These are phyloP conservation scores for Salvia splendens DNA, from an alignment of 257 asterid species.

Conservation along the genomic window DNA sequence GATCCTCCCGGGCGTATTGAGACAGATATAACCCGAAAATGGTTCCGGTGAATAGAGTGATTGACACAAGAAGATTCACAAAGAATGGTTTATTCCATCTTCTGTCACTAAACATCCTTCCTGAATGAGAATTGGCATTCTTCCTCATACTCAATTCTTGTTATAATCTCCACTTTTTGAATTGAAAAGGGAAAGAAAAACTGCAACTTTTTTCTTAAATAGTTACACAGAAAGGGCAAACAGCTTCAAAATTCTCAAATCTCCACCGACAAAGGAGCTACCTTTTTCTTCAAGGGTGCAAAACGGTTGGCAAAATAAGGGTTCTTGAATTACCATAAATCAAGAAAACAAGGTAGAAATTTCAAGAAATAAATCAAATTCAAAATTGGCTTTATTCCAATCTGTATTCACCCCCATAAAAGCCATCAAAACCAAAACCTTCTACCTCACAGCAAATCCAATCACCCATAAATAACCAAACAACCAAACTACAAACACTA, in stretches of 20 bases:
- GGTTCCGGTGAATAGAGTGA: constrained; percentile 57
- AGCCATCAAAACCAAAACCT: constrained; percentile 28
- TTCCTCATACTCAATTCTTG: constrained; percentile 53
- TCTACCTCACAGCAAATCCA: constrained; percentile 36
- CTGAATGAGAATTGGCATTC: constrained; percentile 55
- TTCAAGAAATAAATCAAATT: constrained; percentile 8
- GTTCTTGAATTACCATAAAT: constrained; percentile 35
- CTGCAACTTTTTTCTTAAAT: neutral
- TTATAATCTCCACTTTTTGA: neutral
- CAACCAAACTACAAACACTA: neutral
- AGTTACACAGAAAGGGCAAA: neutral
- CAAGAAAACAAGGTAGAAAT: constrained; percentile 21
- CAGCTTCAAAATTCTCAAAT: constrained; percentile 19
- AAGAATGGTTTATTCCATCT: constrained; percentile 87
- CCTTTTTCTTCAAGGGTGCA: constrained; percentile 20
- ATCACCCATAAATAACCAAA: constrained; percentile 30
- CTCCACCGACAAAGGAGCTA: constrained; percentile 43
- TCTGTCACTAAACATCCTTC: constrained; percentile 72
- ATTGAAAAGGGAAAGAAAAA: neutral
- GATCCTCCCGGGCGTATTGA: constrained; percentile 55
- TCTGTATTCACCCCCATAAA: neutral
- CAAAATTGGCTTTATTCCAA: constrained; percentile 19
- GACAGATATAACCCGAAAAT: constrained; percentile 59
- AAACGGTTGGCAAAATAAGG: constrained; percentile 26
- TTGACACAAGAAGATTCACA: constrained; percentile 65